phyloP scores from a whole-genome alignment of 805 yeast species.

The Sugiyamaella americana region DNA sequence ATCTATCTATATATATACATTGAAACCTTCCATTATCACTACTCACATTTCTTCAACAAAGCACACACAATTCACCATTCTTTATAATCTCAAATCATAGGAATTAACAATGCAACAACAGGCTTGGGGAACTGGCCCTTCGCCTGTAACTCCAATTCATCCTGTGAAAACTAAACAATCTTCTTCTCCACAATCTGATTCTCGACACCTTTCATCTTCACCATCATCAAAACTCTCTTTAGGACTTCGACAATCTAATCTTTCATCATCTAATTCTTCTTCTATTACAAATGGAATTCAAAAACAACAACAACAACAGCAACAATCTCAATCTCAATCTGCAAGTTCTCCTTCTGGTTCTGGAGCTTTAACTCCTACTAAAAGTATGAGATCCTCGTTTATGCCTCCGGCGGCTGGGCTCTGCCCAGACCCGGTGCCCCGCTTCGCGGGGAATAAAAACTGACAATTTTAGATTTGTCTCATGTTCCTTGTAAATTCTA shows the following conservation, averaged over 20 bases:
- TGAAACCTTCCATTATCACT: too few relatives aligned
- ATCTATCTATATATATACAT: too few relatives aligned
- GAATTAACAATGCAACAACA: neutral
- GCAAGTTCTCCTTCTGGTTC: neutral
- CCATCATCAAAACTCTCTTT: constrained; percentile 15
- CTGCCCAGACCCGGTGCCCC: neutral
- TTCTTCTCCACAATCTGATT: neutral
- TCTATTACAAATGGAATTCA: constrained; percentile 1
- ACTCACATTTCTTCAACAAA: too few relatives aligned
- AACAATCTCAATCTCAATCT: too few relatives aligned
- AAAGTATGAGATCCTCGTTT: neutral
- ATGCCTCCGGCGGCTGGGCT: neutral
- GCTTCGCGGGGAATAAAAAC: constrained; percentile 2
- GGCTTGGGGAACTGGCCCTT: neutral
- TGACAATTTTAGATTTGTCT: constrained; percentile 63
- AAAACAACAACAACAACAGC: too few relatives aligned
- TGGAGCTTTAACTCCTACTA: neutral
- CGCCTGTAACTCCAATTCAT: neutral
- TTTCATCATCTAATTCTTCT: neutral
- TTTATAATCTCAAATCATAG: too few relatives aligned
- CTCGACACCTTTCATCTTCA: neutral
- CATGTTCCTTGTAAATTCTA: constrained; percentile 97
- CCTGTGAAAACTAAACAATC: neutral
- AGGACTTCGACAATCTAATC: constrained; percentile 12
- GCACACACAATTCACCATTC: too few relatives aligned